Evolutionary conservation across 106 monocot genomes (phyloP).

Genomic region (Ottelia alismoides): DNA sequence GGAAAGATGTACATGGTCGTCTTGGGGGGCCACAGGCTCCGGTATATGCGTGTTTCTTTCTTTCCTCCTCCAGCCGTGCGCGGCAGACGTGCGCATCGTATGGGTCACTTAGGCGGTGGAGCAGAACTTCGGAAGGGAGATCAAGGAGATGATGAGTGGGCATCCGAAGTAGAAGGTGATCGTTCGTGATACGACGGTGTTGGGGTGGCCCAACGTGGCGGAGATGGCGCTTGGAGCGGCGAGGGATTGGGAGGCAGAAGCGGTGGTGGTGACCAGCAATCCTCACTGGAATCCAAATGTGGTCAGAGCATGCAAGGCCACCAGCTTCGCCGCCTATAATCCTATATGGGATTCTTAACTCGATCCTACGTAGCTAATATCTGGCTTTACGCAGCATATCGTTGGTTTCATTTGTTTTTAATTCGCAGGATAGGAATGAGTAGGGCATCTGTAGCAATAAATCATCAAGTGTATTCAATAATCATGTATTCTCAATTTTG

Average conservation of each 20-base stretch:
- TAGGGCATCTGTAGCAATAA: no score
- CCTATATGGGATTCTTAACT: constrained; percentile 41
- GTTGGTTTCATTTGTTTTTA: no score
- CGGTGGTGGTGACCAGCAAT: constrained; percentile 46
- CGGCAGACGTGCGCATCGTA: constrained; percentile 34
- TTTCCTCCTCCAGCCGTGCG: constrained; percentile 32
- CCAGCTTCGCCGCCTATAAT: constrained; percentile 31
- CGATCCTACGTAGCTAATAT: no score
- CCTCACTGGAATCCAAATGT: constrained; percentile 43
- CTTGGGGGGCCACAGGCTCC: constrained; percentile 45
- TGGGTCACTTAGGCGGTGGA: constrained; percentile 56
- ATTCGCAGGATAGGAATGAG: no score
- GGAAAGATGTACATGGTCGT: constrained; percentile 48
- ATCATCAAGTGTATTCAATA: no score
- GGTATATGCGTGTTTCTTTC: constrained; percentile 59
- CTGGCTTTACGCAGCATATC: no score
- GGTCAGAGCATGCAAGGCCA: constrained; percentile 20
- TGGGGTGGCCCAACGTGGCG: constrained; percentile 30
- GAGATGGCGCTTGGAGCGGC: constrained; percentile 21
- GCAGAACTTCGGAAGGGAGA: constrained; percentile 45
- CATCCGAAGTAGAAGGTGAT: constrained; percentile 20
- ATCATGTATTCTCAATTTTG: no score
- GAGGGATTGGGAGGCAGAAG: constrained; percentile 40
- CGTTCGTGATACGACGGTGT: constrained; percentile 33
- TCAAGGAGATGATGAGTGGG: constrained; percentile 27